Evolutionary conservation across 805 yeast genomes (phyloP).

Genomic region (Cephaloascus albidus): DNA sequence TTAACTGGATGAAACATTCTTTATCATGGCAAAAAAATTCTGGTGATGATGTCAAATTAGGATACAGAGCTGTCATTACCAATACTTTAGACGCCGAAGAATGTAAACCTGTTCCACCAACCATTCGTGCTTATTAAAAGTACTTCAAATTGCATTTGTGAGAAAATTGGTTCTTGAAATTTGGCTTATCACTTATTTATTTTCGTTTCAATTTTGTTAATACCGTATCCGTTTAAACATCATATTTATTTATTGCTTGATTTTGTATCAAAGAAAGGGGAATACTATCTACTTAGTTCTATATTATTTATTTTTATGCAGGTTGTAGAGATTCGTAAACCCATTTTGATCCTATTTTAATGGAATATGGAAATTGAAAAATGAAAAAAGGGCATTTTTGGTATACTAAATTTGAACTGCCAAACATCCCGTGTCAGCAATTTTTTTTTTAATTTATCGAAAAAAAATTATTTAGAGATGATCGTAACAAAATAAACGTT

Average conservation of each 20-base stretch:
- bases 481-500: no score
- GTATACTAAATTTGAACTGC: no score
- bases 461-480: no score
- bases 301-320: no score
- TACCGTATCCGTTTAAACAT: background rate
- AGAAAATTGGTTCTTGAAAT: background rate
- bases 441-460: background rate
- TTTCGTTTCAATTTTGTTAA: background rate
- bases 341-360: no score
- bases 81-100: slow-evolving; percentile 85
- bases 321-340: no score
- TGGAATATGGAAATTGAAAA: no score
- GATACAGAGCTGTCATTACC: slow-evolving; percentile 77
- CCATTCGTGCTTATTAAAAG: slow-evolving; percentile 83
- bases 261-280: background rate
- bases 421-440: background rate
- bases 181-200: background rate
- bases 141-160: background rate
- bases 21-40: slow-evolving; percentile 77
- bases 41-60: slow-evolving; percentile 66
- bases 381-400: no score
- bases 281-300: background rate
- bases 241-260: background rate
- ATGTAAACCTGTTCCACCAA: slow-evolving; percentile 95
- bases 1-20: slow-evolving; percentile 95